Percentiles rank a stretch among this genome's conserved stretches.
These are phyloP conservation scores for Calvatia gigantea DNA, from an alignment of 768 basidiomycete genomes.

Conservation along the genomic window DNA sequence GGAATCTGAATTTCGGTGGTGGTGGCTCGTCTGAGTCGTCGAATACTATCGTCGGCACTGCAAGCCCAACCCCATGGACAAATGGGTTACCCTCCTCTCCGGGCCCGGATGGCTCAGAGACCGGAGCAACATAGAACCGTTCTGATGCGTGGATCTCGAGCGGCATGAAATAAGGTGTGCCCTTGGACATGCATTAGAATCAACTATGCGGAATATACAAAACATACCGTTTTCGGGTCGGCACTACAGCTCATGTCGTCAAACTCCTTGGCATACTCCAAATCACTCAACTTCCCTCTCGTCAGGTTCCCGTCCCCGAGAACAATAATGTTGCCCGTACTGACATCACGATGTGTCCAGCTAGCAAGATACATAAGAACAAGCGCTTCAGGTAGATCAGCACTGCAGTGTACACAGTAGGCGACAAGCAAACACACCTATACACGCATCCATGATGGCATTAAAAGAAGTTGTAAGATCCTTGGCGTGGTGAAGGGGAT, in stretches of 20 bases:
- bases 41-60: neutral
- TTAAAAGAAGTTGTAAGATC: constrained; percentile 12
- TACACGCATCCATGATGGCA: neutral
- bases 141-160: neutral
- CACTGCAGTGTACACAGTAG: neutral
- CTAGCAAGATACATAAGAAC: constrained; percentile 5
- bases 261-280: constrained; percentile 6
- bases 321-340: constrained; percentile 8
- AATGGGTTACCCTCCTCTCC: too few species aligned
- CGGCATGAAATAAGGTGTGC: neutral
- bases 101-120: neutral
- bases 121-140: neutral
- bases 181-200: neutral
- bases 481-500: constrained; percentile 24
- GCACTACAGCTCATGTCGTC: neutral
- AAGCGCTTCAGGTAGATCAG: neutral
- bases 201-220: neutral
- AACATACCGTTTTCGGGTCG: neutral
- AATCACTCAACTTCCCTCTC: constrained; percentile 5
- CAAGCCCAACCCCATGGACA: neutral
- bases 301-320: neutral
- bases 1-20: neutral
- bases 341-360: constrained; percentile 13
- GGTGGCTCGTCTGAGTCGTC: neutral
- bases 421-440: neutral